Conservation (phyloP, 2,329 filamentous ascomycete genomes). For the Didymella exigua region DNA sequence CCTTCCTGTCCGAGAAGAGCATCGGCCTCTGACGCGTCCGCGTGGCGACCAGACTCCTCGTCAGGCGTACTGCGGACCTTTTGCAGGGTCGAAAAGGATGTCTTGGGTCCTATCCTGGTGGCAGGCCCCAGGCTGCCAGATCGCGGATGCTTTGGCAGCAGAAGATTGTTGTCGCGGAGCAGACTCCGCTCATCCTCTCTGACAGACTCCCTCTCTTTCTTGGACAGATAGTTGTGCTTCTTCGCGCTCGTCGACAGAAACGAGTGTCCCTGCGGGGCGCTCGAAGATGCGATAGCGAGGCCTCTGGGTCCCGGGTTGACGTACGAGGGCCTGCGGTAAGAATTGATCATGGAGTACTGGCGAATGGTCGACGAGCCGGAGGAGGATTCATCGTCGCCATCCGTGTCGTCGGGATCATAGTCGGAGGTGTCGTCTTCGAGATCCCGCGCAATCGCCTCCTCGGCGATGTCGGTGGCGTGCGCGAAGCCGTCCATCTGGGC, state of each 20-base stretch:
- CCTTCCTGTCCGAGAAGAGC: constrained; percentile 52
- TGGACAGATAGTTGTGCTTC: constrained; percentile 53
- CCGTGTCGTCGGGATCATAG: constrained; percentile 54
- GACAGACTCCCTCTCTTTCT: constrained; percentile 59
- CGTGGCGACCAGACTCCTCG: constrained; percentile 36
- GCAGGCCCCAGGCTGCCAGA: constrained; percentile 39
- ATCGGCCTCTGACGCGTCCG: constrained; percentile 52
- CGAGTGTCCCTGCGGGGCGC: constrained; percentile 47
- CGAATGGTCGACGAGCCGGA: constrained; percentile 54
- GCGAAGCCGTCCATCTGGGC: constrained; percentile 41
- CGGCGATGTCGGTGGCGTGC: constrained; percentile 43
- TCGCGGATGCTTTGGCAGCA: constrained; percentile 59
- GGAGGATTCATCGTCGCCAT: constrained; percentile 57
- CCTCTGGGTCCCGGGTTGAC: constrained; percentile 75
- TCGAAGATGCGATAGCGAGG: constrained; percentile 69
- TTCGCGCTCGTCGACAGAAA: constrained; percentile 30
- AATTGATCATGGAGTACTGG: constrained; percentile 60
- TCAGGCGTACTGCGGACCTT: constrained; percentile 39
- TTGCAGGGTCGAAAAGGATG: constrained; percentile 39
- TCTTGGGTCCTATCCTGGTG: constrained; percentile 32
- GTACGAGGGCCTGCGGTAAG: constrained; percentile 78
- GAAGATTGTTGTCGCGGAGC: constrained; percentile 64
- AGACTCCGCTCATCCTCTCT: constrained; percentile 64
- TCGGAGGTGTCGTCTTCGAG: constrained; percentile 55
- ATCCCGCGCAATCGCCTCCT: constrained; percentile 48